Percentiles rank a stretch among this genome's conserved stretches.
These are phyloP conservation scores for Penicillium sp. DNA, from an alignment of 2,329 filamentous ascomycete genomes.

Conservation along the genomic window DNA sequence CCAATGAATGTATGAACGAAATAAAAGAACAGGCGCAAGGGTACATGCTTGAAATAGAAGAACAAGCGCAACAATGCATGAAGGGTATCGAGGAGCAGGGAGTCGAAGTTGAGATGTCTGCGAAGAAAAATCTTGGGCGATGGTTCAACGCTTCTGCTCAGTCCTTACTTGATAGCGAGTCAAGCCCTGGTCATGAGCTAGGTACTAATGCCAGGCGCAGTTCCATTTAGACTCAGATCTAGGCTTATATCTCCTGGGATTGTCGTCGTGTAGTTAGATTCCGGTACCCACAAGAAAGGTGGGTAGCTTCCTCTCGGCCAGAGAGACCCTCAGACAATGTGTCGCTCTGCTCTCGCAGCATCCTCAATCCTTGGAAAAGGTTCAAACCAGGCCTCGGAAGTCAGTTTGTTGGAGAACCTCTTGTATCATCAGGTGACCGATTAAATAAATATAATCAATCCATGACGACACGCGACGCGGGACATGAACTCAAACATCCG, in stretches of 20 bases:
- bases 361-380: no score
- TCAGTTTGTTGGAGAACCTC: background rate
- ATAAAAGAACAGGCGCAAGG: conserved; percentile 19
- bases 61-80: conserved; percentile 22
- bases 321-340: no score
- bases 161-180: conserved; percentile 19
- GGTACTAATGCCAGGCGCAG: conserved; percentile 21
- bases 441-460: no score
- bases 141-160: conserved; percentile 20
- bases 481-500: background rate
- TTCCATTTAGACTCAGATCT: conserved; percentile 20
- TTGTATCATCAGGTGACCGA: background rate
- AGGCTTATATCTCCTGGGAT: background rate
- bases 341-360: no score
- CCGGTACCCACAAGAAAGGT: no score
- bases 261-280: background rate
- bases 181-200: conserved; percentile 19
- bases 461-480: background rate
- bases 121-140: conserved; percentile 17
- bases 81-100: conserved; percentile 20
- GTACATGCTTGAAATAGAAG: conserved; percentile 20
- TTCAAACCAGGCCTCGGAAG: background rate
- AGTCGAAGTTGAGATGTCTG: conserved; percentile 19
- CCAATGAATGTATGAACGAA: conserved; percentile 23
- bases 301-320: no score